These are phyloP conservation scores for Coemansia asiatica DNA, from an alignment of 192 early-diverging fungal species.

Conservation along the genomic window DNA sequence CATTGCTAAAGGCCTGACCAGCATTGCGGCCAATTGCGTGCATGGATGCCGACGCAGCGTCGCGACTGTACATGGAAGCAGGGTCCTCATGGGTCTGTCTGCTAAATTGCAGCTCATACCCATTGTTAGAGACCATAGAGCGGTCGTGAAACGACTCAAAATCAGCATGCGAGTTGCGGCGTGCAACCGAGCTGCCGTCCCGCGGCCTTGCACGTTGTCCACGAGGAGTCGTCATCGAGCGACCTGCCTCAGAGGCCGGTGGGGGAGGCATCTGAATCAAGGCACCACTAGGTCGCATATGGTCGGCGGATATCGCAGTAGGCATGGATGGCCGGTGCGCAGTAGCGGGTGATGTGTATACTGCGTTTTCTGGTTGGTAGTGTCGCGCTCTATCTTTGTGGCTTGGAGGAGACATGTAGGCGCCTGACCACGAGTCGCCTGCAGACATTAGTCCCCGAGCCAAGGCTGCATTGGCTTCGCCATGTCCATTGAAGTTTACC, in stretches of 20 bases:
- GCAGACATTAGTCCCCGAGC: constrained; percentile 33
- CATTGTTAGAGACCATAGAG: constrained; percentile 29
- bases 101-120: constrained; percentile 35
- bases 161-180: constrained; percentile 41
- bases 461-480: constrained; percentile 27
- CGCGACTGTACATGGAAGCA: constrained; percentile 34
- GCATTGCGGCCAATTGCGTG: constrained; percentile 21
- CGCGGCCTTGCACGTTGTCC: background rate
- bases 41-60: constrained; percentile 21
- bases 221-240: constrained; percentile 10
- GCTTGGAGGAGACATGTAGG: constrained; percentile 13
- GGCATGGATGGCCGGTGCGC: constrained; percentile 39
- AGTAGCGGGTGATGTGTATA: constrained; percentile 33
- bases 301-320: constrained; percentile 28
- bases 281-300: background rate
- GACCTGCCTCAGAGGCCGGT: constrained; percentile 3
- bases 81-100: constrained; percentile 33
- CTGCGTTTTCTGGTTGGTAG: constrained; percentile 16
- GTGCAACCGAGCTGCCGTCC: constrained; percentile 6
- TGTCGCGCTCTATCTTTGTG: constrained; percentile 18
- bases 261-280: constrained; percentile 2
- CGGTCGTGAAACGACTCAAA: constrained; percentile 35
- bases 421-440: constrained; percentile 1
- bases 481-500: constrained; percentile 22
- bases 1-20: constrained; percentile 1